phyloP scores from a whole-genome alignment of 495 filamentous ascomycete genomes.

The Stereocaulon alpinum region DNA sequence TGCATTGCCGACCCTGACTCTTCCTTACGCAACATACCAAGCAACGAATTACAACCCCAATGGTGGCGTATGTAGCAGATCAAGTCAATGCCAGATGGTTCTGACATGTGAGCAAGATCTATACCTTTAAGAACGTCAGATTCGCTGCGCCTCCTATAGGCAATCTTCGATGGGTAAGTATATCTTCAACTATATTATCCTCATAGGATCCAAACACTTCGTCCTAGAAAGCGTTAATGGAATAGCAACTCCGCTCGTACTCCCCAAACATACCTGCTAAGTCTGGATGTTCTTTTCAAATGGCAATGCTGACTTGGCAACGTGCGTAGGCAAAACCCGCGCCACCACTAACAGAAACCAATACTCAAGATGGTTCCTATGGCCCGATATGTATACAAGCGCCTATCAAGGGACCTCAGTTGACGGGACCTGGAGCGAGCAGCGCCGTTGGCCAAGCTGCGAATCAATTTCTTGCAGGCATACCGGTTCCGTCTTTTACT shows the following conservation, averaged over 20 bases:
- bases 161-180: constrained; percentile 36
- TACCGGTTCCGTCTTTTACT: constrained; percentile 17
- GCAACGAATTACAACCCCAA: constrained; percentile 28
- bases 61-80: constrained; percentile 24
- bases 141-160: constrained; percentile 47
- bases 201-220: neutral
- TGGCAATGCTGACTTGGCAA: neutral
- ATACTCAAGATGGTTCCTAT: constrained; percentile 41
- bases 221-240: neutral
- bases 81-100: neutral
- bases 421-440: constrained; percentile 28
- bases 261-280: neutral
- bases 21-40: constrained; percentile 31
- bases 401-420: constrained; percentile 28
- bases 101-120: constrained; percentile 21
- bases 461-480: constrained; percentile 29
- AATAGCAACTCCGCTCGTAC: neutral
- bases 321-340: constrained; percentile 33
- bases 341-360: constrained; percentile 35
- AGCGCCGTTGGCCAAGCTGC: constrained; percentile 29
- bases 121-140: constrained; percentile 47
- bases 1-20: constrained; percentile 25
- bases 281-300: neutral
- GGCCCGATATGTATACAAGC: constrained; percentile 37
- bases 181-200: too few relatives aligned